A percentile compares a stretch with the other conserved stretches of the same genome.
These are phyloP conservation scores for Clitoria ternatea DNA, from an alignment of 306 rosid species.

Conservation along the genomic window DNA sequence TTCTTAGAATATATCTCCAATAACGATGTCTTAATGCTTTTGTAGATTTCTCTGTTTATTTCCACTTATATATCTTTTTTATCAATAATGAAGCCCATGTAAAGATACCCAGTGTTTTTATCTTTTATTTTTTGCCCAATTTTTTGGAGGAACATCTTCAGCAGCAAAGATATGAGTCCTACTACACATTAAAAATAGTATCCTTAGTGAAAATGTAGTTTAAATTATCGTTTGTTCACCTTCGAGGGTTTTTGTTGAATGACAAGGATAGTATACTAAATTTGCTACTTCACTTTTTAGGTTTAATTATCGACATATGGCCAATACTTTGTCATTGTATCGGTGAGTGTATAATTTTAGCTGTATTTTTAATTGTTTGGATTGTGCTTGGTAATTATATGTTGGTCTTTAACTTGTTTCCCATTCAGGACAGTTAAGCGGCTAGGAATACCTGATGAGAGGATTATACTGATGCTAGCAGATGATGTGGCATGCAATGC, in stretches of 20 bases:
- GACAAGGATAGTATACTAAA: slow-evolving; percentile 2
- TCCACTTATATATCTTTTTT: too few relatives aligned
- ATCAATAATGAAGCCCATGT: too few relatives aligned
- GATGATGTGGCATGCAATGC: slow-evolving; percentile 99
- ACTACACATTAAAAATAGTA: neutral
- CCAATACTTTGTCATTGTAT: slow-evolving; percentile 86
- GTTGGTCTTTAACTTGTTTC: slow-evolving; percentile 13
- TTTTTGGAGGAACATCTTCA: neutral
- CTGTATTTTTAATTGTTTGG: neutral
- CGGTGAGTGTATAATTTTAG: slow-evolving; percentile 41
- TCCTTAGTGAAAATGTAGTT: neutral
- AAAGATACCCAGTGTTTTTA: too few relatives aligned
- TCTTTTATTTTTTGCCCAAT: neutral
- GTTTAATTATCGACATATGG: slow-evolving; percentile 98
- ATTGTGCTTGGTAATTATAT: neutral
- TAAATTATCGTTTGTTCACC: neutral
- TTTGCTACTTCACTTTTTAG: slow-evolving; percentile 40
- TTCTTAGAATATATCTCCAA: too few relatives aligned
- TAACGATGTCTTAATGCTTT: too few relatives aligned
- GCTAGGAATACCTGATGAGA: slow-evolving; percentile 96
- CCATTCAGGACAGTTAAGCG: slow-evolving; percentile 86
- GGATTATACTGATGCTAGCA: slow-evolving; percentile 95
- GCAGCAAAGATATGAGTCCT: neutral
- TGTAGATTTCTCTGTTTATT: too few relatives aligned
- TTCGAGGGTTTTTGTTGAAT: neutral